These are phyloP conservation scores for Morella rubra DNA, from an alignment of 306 rosid genomes.

Conservation along the genomic window DNA sequence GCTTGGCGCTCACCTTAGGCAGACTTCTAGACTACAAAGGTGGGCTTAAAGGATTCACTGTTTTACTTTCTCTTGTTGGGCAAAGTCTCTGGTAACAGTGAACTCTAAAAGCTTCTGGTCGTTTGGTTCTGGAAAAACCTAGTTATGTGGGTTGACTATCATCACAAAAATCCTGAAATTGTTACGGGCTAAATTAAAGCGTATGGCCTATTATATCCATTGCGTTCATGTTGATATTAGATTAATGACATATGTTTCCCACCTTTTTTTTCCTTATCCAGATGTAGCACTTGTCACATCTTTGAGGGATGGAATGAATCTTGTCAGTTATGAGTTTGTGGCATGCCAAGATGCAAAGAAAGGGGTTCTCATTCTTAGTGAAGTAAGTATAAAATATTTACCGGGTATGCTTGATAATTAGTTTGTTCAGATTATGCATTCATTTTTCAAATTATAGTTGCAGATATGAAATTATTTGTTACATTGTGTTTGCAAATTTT, in stretches of 20 bases:
- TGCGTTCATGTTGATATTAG: constrained; percentile 3
- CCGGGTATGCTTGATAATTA: constrained; percentile 6
- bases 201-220: neutral
- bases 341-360: constrained; percentile 86
- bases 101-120: neutral
- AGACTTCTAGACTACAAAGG: neutral
- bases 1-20: neutral
- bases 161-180: neutral
- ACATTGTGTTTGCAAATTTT: no score
- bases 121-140: neutral
- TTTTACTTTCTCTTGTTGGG: constrained; percentile 4
- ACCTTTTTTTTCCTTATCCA: constrained; percentile 28
- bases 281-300: constrained; percentile 87
- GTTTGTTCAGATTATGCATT: neutral
- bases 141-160: neutral
- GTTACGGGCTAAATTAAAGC: neutral
- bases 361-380: constrained; percentile 86
- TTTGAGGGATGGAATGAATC: constrained; percentile 91
- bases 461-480: neutral
- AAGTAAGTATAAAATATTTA: constrained; percentile 46
- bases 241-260: constrained; percentile 17
- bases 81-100: neutral
- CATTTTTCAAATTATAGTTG: neutral
- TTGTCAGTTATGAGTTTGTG: constrained; percentile 86
- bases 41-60: neutral